A percentile compares a stretch with the other conserved stretches of the same genome.
phyloP scores from a whole-genome alignment of 805 yeast species.

The Suhomyces emberorum region DNA sequence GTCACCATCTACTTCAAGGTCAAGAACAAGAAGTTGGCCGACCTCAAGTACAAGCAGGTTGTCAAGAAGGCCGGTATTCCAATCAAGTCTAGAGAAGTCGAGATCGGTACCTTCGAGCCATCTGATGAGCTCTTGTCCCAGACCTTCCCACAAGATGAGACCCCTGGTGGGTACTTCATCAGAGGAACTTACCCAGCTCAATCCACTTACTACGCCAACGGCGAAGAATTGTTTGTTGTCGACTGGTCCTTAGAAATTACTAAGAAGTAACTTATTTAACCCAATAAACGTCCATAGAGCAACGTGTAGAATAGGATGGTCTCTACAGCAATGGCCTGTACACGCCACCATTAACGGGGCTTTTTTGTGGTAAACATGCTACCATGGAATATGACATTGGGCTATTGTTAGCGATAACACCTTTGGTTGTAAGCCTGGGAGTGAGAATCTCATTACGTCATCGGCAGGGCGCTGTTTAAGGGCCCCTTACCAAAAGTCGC shows the following conservation, averaged over 20 bases:
- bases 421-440: no score
- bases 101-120: conserved; percentile 32
- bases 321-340: no score
- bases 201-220: conserved; percentile 34
- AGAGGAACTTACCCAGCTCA: conserved; percentile 33
- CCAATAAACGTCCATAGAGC: no score
- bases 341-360: no score
- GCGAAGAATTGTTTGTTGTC: conserved; percentile 22
- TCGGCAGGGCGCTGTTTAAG: no score
- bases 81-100: conserved; percentile 26
- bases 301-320: no score
- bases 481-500: no score
- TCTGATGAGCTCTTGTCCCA: conserved; percentile 30
- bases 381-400: no score
- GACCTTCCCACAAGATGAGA: conserved; percentile 30
- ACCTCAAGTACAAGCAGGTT: conserved; percentile 34
- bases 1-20: conserved; percentile 33
- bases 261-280: conserved; percentile 12
- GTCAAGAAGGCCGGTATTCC: conserved; percentile 35
- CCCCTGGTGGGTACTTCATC: conserved; percentile 39
- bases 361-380: no score
- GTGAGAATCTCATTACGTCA: no score
- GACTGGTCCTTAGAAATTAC: conserved; percentile 38
- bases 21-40: conserved; percentile 22
- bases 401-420: no score